phyloP scores from a whole-genome alignment of 768 basidiomycete species.

The Lactarius akahatsu region DNA sequence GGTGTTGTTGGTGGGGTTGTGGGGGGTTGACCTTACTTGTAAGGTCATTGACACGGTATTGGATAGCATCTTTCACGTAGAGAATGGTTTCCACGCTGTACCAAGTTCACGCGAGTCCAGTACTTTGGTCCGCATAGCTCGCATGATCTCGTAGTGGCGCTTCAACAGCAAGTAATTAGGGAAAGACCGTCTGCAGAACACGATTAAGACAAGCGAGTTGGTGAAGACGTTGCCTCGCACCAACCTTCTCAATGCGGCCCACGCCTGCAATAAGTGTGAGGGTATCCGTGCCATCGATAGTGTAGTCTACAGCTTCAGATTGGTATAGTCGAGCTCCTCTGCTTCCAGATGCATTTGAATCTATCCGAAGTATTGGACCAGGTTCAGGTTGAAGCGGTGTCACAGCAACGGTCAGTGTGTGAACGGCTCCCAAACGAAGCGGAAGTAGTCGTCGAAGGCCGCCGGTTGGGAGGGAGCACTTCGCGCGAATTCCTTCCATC shows the following conservation, averaged over 20 bases:
- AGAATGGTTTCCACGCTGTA: neutral
- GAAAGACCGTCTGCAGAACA: conserved; percentile 20
- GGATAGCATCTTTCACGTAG: conserved; percentile 3
- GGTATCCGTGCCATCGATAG: conserved; percentile 35
- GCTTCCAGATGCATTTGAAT: conserved; percentile 30
- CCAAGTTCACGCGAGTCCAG: conserved; percentile 11
- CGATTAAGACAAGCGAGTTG: neutral
- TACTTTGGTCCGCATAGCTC: conserved; percentile 14
- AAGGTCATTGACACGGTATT: conserved; percentile 13
- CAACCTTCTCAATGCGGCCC: conserved; percentile 35
- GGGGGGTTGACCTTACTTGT: too few species aligned
- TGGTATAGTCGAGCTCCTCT: conserved; percentile 34
- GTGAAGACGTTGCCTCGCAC: neutral
- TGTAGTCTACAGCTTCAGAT: conserved; percentile 32
- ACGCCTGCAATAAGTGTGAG: conserved; percentile 33
- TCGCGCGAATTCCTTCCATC: conserved; percentile 21
- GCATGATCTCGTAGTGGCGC: conserved; percentile 29
- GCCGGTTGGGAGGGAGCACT: conserved; percentile 19
- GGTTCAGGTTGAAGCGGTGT: neutral
- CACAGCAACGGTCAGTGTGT: conserved; percentile 14
- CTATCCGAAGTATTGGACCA: conserved; percentile 7
- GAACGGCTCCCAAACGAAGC: neutral
- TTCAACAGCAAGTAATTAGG: conserved; percentile 27
- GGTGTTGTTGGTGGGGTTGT: too few species aligned
- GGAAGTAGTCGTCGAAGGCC: conserved; percentile 4